Base-by-base conservation (phyloP, 208 protist genomes). In the Tetramitus jugosus region DNA sequence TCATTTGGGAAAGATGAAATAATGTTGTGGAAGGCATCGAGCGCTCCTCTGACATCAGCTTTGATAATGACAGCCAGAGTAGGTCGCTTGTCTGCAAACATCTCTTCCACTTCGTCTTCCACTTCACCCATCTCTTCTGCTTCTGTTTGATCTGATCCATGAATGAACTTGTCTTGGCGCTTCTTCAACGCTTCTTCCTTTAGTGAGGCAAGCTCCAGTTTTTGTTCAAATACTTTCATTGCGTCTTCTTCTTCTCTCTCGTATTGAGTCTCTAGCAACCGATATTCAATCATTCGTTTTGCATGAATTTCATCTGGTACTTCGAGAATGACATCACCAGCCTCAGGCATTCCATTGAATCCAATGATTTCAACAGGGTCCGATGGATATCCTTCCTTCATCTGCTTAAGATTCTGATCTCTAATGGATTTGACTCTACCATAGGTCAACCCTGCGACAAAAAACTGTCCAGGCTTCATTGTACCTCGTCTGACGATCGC, bases 341-440 rank as follows among this genome's bases (percentile, higher is more conserved):
- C 78, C 0, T 60, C 60, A 42, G 84, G 83, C 40, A 86, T 62
- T 3, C 46, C 64, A 6, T 86, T 86, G 49, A 88, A 80, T n/a
- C 88, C 88, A 39, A 86, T 53, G 0, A 91, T 60, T 49, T 89
- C 78, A 6, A 81, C 84, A 31, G 85, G 78, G 10, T 43, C 52
- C 39, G 81, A 79, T 10, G 88, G 88, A 20, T 29, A 35, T 33
- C 60, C 79, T 17, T 76, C 37, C 29, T 82, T 79, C 0, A 87
- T 35, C 3, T 8, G 0, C 1, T 42, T 4, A 20, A 68, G 74
- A 2, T 39, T 33, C 46, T 60, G 53, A 76, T 79, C 81, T 10
- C 23, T 33, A 17, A 91, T 64, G 0, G 40, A 53, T n/a, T 80
- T 74, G 6, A 91, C 78, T 3, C 78, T 79, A 29, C 84, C 87